phyloP scores from a whole-genome alignment of 257 asterid species.

The Primulina eburnea region DNA sequence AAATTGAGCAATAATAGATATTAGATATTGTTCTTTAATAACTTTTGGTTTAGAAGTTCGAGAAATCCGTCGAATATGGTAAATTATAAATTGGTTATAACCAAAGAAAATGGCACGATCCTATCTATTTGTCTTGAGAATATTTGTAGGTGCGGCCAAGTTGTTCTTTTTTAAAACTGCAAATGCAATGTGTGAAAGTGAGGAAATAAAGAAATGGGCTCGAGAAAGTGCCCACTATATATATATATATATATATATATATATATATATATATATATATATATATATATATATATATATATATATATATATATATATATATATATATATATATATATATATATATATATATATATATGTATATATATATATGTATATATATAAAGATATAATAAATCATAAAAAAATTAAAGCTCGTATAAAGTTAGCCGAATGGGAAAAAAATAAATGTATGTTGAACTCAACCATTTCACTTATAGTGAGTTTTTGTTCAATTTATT shows the following conservation, averaged over 20 bases:
- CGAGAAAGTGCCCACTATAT: constrained; percentile 36
- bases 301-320: too few species aligned
- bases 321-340: too few species aligned
- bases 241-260: too few species aligned
- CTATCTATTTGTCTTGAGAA: constrained; percentile 28
- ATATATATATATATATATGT: too few species aligned
- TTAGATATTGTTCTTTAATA: constrained; percentile 28
- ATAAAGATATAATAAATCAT: too few species aligned
- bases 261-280: too few species aligned
- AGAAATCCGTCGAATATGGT: constrained; percentile 17
- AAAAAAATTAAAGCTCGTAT: neutral
- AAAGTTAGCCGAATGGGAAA: neutral
- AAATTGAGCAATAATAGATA: constrained; percentile 25
- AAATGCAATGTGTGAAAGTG: neutral
- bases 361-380: too few species aligned
- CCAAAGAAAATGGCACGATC: neutral
- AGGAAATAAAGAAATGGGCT: constrained; percentile 32
- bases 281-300: too few species aligned
- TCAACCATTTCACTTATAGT: constrained; percentile 1
- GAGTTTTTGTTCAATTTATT: too few species aligned
- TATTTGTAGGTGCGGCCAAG: constrained; percentile 22
- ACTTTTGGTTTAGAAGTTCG: constrained; percentile 30
- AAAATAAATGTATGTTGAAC: constrained; percentile 6
- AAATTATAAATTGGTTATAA: neutral
- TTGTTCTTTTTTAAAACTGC: too few species aligned